These are phyloP conservation scores for Triticum timopheevii DNA, from an alignment of 176 grass and related monocot genomes.

Conservation along the genomic window DNA sequence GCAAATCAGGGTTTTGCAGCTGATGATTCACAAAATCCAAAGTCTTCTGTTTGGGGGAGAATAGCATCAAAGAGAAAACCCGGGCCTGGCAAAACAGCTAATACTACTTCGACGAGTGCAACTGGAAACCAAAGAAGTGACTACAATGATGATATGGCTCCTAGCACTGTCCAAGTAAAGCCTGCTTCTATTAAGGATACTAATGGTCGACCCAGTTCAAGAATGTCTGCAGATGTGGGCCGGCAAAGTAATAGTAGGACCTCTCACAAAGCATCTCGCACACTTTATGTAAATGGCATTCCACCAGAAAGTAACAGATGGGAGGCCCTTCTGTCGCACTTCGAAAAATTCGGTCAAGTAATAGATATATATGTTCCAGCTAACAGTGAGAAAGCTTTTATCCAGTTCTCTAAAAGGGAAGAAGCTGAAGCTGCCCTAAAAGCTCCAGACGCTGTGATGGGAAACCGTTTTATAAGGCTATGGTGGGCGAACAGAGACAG, in stretches of 20 bases:
- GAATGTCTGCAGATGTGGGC: slow-evolving; percentile 42
- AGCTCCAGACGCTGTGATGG: slow-evolving; percentile 97
- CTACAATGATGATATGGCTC: slow-evolving; percentile 36
- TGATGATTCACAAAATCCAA: slow-evolving; percentile 45
- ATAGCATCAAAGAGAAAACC: slow-evolving; percentile 54
- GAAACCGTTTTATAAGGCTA: slow-evolving; percentile 97
- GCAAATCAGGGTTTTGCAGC: slow-evolving; percentile 28
- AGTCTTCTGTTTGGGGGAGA: slow-evolving; percentile 84
- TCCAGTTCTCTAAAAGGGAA: slow-evolving; percentile 93
- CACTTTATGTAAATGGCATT: slow-evolving; percentile 90
- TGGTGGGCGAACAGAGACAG: slow-evolving; percentile 98
- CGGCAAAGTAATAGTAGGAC: slow-evolving; percentile 46
- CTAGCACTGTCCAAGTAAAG: slow-evolving; percentile 39
- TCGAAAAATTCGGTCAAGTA: slow-evolving; percentile 86
- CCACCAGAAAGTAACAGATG: slow-evolving; percentile 75
- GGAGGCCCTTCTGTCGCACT: slow-evolving; percentile 77
- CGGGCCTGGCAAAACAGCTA: slow-evolving; percentile 36
- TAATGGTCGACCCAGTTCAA: slow-evolving; percentile 37
- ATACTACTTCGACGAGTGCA: slow-evolving; percentile 35
- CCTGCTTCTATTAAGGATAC: slow-evolving; percentile 34
- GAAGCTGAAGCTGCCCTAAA: slow-evolving; percentile 93
- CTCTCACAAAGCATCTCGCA: slow-evolving; percentile 88
- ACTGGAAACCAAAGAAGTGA: slow-evolving; percentile 42
- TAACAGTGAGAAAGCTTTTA: slow-evolving; percentile 89
- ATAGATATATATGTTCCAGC: slow-evolving; percentile 95